A percentile compares a stretch with the other conserved stretches of the same genome.
Evolutionary conservation across 768 basidiomycete species (phyloP).

Genomic region (Trametes meyenii): DNA sequence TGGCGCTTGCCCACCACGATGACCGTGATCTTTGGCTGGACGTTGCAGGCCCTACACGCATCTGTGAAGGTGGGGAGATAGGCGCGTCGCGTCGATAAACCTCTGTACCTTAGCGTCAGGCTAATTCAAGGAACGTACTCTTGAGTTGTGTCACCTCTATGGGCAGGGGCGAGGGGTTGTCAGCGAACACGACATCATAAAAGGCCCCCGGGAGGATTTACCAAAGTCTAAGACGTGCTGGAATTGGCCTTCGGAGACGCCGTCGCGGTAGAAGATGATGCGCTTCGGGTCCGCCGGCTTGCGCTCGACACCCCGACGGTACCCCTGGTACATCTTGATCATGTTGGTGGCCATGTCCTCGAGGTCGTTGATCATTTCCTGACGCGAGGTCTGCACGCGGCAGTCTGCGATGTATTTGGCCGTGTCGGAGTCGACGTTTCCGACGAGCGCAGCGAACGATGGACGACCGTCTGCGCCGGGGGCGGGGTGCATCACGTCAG

Average conservation of each 20-base stretch:
- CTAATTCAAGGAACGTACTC: constrained; percentile 11
- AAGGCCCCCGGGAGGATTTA: constrained; percentile 30
- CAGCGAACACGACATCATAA: not conserved
- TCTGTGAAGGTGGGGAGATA: constrained; percentile 39
- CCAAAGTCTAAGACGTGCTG: constrained; percentile 53
- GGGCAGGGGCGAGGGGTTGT: not conserved
- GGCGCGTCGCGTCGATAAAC: constrained; percentile 6
- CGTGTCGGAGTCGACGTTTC: constrained; percentile 73
- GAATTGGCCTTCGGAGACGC: constrained; percentile 60
- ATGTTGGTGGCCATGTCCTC: constrained; percentile 60
- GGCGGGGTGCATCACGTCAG: constrained; percentile 83
- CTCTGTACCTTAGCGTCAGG: not conserved
- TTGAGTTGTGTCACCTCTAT: constrained; percentile 24
- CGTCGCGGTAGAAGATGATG: constrained; percentile 74
- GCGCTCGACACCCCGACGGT: constrained; percentile 58
- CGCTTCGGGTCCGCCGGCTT: constrained; percentile 55
- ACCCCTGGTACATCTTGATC: constrained; percentile 58
- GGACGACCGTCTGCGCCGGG: constrained; percentile 82
- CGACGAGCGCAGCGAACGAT: constrained; percentile 81
- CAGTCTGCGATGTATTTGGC: constrained; percentile 71
- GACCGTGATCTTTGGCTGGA: constrained; percentile 70
- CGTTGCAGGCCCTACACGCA: constrained; percentile 60
- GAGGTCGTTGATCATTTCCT: constrained; percentile 78
- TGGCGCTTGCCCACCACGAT: constrained; percentile 82
- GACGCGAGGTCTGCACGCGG: constrained; percentile 65